A percentile compares a stretch with the other conserved stretches of the same genome.
These are phyloP conservation scores for Exophiala phaeomuriformis DNA, from an alignment of 2,329 filamentous ascomycete species.

Conservation along the genomic window DNA sequence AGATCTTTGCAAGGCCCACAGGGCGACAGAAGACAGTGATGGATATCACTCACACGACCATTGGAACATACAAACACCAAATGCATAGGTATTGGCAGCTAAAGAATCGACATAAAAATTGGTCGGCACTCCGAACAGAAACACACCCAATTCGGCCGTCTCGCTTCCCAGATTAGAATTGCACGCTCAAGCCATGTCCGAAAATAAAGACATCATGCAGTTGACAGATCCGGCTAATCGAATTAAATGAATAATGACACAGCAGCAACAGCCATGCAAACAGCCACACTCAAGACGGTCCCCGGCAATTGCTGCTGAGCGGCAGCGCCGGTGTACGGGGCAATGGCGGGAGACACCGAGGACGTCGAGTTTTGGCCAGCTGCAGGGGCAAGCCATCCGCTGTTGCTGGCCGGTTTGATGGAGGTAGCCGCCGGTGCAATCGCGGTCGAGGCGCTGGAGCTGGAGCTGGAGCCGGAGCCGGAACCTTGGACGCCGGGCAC, in stretches of 20 bases:
- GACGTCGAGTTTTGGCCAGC: neutral
- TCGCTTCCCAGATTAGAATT: too few relatives aligned
- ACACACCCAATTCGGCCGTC: too few relatives aligned
- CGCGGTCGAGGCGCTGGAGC: neutral
- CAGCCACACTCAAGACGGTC: conserved; percentile 17
- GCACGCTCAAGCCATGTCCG: too few relatives aligned
- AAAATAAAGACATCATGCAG: too few relatives aligned
- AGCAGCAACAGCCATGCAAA: conserved; percentile 20
- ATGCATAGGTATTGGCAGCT: too few relatives aligned
- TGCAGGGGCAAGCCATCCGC: conserved; percentile 4
- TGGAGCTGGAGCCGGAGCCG: neutral
- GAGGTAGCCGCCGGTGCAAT: neutral
- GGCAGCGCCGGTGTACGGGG: conserved; percentile 22
- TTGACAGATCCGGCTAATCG: neutral
- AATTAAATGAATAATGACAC: conserved; percentile 20
- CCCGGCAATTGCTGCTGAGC: conserved; percentile 16
- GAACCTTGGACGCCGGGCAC: neutral
- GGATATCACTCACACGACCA: too few relatives aligned
- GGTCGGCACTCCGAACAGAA: too few relatives aligned
- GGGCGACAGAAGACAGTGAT: too few relatives aligned
- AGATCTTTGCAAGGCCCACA: too few relatives aligned
- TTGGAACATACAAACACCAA: too few relatives aligned
- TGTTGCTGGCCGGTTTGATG: neutral
- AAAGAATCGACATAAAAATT: too few relatives aligned
- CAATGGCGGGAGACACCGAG: conserved; percentile 3